A percentile compares a stretch with the other conserved stretches of the same genome.
phyloP scores from a whole-genome alignment of 2,329 filamentous ascomycete species.

The Fusarium dlaminii region DNA sequence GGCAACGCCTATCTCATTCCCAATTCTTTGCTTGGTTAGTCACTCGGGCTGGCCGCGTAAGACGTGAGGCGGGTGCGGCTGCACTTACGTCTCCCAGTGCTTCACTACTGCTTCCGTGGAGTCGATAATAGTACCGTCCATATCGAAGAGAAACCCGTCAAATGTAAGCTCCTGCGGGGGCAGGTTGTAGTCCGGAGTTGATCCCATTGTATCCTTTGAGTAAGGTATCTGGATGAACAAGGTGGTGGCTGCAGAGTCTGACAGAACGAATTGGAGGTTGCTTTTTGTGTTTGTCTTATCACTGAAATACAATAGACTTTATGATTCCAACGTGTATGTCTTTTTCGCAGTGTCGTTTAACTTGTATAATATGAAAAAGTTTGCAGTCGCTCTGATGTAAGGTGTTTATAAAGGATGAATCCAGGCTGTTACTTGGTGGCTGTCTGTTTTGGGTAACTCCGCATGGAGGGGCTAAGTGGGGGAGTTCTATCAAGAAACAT shows the following conservation, averaged over 20 bases:
- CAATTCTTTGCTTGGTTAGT: conserved; percentile 64
- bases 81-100: conserved; percentile 75
- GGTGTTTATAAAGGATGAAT: conserved; percentile 5
- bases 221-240: background rate
- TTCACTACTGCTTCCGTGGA: conserved; percentile 80
- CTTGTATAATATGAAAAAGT: background rate
- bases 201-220: conserved; percentile 44
- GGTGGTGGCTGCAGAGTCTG: background rate
- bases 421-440: conserved; percentile 5
- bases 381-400: background rate
- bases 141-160: conserved; percentile 73
- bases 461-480: conserved; percentile 24
- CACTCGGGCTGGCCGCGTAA: background rate
- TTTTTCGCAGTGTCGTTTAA: background rate
- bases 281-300: background rate
- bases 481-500: background rate
- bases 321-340: background rate
- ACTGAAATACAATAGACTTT: background rate
- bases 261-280: background rate
- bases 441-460: conserved; percentile 42
- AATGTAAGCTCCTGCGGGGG: conserved; percentile 60
- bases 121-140: conserved; percentile 87
- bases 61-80: background rate
- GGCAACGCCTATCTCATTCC: conserved; percentile 83
- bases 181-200: conserved; percentile 51